These are phyloP conservation scores for Ploettnerulaceae sp. DNA, from an alignment of 2,329 filamentous ascomycete genomes.

Conservation along the genomic window DNA sequence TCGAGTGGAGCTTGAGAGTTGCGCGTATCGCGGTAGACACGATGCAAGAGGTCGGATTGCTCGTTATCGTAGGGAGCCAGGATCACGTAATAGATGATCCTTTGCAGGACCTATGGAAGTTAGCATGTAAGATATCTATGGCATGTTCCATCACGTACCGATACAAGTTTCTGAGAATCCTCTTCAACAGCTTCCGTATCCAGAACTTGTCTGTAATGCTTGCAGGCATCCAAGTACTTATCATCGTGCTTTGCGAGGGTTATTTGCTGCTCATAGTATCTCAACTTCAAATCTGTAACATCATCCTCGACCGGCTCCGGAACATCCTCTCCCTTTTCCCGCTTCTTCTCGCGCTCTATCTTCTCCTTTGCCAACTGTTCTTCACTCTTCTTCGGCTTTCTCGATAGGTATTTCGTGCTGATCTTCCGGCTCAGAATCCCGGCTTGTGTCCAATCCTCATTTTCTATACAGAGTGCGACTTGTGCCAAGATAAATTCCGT, in stretches of 20 bases:
- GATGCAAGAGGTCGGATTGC: slow-evolving; percentile 93
- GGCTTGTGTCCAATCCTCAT: slow-evolving; percentile 92
- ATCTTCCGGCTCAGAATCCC: slow-evolving; percentile 94
- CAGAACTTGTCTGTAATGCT: slow-evolving; percentile 93
- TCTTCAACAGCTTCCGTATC: slow-evolving; percentile 95
- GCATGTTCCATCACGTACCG: too few relatives aligned
- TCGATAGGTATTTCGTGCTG: slow-evolving; percentile 84
- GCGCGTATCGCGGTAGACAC: slow-evolving; percentile 79
- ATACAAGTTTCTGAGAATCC: slow-evolving; percentile 77
- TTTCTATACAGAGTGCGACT: slow-evolving; percentile 91
- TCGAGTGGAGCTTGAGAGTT: slow-evolving; percentile 74
- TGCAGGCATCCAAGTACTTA: slow-evolving; percentile 97
- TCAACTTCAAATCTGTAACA: slow-evolving; percentile 91
- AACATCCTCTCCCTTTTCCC: slow-evolving; percentile 72
- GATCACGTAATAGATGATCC: slow-evolving; percentile 96
- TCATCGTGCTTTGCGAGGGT: slow-evolving; percentile 91
- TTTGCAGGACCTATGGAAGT: slow-evolving; percentile 69
- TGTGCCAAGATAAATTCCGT: slow-evolving; percentile 97
- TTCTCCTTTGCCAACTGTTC: slow-evolving; percentile 88
- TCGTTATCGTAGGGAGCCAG: slow-evolving; percentile 97
- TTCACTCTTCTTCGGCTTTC: slow-evolving; percentile 84
- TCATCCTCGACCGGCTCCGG: slow-evolving; percentile 77
- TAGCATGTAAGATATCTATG: too few relatives aligned
- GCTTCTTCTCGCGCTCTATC: slow-evolving; percentile 83
- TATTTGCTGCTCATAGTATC: slow-evolving; percentile 97